Percentiles rank a stretch among this genome's conserved stretches.
Evolutionary conservation across 2,329 filamentous ascomycete species (phyloP).

Genomic region (Colletotrichum musae): DNA sequence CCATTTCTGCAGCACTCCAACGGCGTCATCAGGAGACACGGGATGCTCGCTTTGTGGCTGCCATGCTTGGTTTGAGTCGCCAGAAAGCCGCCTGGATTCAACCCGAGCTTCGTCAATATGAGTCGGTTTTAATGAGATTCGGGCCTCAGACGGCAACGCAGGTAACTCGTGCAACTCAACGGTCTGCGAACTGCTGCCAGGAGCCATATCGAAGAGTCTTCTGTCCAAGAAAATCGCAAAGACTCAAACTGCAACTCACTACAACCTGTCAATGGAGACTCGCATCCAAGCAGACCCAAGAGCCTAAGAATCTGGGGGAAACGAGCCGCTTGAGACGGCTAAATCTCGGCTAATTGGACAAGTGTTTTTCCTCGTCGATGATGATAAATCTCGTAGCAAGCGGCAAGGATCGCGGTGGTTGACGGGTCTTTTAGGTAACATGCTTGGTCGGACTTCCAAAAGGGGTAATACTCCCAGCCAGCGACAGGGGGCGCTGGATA

Average conservation of each 20-base stretch:
- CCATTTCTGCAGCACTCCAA: slow-evolving; percentile 67
- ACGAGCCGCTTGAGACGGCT: not conserved
- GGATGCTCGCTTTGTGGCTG: not conserved
- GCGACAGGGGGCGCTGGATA: not conserved
- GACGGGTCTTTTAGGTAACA: not conserved
- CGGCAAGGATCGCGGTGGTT: not conserved
- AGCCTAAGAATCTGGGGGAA: not conserved
- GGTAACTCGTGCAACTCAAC: slow-evolving; percentile 7
- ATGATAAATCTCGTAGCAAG: not conserved
- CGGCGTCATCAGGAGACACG: slow-evolving; percentile 8
- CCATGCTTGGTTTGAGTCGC: not conserved
- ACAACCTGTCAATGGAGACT: no score
- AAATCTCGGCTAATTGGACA: slow-evolving; percentile 6
- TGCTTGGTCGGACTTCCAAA: not conserved
- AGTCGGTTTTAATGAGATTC: not conserved
- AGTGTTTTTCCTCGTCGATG: not conserved
- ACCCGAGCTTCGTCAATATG: no score
- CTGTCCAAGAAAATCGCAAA: not conserved
- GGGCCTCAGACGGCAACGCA: not conserved
- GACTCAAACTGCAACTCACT: not conserved
- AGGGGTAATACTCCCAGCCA: not conserved
- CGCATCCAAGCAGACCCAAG: no score
- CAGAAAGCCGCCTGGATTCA: accelerated
- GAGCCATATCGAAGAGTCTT: not conserved
- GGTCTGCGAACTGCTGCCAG: not conserved